A percentile compares a stretch with the other conserved stretches of the same genome.
phyloP scores from a whole-genome alignment of 352 stramenopile genomes.

The Phytophthora hybrid region DNA sequence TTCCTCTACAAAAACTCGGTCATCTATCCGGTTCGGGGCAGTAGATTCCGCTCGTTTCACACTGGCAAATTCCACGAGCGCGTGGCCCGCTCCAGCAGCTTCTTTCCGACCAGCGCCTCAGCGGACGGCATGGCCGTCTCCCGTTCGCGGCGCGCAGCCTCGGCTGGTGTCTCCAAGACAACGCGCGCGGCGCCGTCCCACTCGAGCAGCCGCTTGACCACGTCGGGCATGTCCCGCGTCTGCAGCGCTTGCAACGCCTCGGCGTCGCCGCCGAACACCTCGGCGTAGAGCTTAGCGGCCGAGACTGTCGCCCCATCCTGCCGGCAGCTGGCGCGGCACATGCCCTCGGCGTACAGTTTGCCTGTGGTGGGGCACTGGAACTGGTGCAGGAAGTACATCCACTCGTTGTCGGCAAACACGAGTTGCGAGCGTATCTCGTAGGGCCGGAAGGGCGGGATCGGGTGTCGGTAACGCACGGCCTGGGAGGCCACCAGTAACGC shows the following conservation, averaged over 20 bases:
- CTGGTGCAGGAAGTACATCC: slow-evolving; percentile 69
- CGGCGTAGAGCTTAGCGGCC: slow-evolving; percentile 38
- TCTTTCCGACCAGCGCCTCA: slow-evolving; percentile 5
- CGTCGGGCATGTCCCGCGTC: slow-evolving; percentile 47
- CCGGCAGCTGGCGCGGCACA: slow-evolving; percentile 49
- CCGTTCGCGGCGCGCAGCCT: slow-evolving; percentile 22
- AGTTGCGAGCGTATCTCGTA: slow-evolving; percentile 69
- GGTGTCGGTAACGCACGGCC: slow-evolving; percentile 60
- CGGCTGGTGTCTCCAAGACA: slow-evolving; percentile 37
- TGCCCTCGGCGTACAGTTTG: slow-evolving; percentile 66
- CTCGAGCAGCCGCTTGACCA: slow-evolving; percentile 51
- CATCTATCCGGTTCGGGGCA: slow-evolving; percentile 14
- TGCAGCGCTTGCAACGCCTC: slow-evolving; percentile 20
- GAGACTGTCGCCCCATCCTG: slow-evolving; percentile 30
- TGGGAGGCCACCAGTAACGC: slow-evolving; percentile 72
- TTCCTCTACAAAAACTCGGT: slow-evolving; percentile 20
- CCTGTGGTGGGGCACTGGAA: slow-evolving; percentile 69
- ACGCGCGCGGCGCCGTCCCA: slow-evolving; percentile 49
- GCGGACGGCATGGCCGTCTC: slow-evolving; percentile 22
- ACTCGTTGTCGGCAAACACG: slow-evolving; percentile 56
- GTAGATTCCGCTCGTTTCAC: slow-evolving; percentile 5
- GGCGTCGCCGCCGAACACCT: slow-evolving; percentile 35
- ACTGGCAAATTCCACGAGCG: slow-evolving; percentile 51
- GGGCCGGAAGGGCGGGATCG: slow-evolving; percentile 61
- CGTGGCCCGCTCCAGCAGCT: slow-evolving; percentile 33